These are phyloP conservation scores for Ogataea glucozyma DNA, from an alignment of 805 yeast genomes.

Conservation along the genomic window DNA sequence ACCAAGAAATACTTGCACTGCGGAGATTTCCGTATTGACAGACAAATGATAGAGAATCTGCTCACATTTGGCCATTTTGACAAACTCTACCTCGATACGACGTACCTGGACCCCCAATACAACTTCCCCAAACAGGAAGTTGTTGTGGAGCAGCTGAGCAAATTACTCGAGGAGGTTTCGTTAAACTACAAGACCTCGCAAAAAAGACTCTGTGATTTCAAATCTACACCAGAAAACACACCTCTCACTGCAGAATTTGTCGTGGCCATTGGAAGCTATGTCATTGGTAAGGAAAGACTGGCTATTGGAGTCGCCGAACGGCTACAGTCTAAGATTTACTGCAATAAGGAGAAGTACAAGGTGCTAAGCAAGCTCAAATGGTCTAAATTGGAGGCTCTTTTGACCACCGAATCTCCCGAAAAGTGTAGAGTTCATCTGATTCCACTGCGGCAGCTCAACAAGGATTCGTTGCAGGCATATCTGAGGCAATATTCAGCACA, in stretches of 20 bases:
- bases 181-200: constrained; percentile 27
- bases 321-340: constrained; percentile 55
- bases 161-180: constrained; percentile 42
- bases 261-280: constrained; percentile 80
- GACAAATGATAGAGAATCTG: constrained; percentile 45
- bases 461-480: constrained; percentile 48
- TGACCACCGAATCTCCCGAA: constrained; percentile 44
- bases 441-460: constrained; percentile 57
- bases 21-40: constrained; percentile 85
- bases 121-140: constrained; percentile 75
- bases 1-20: constrained; percentile 64
- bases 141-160: constrained; percentile 62
- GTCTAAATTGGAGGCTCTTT: constrained; percentile 40
- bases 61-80: constrained; percentile 43
- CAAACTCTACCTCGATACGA: constrained; percentile 82
- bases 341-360: constrained; percentile 47
- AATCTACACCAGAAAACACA: constrained; percentile 6
- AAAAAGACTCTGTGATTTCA: constrained; percentile 40
- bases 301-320: constrained; percentile 64
- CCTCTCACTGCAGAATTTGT: constrained; percentile 34
- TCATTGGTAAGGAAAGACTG: constrained; percentile 88
- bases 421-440: constrained; percentile 69
- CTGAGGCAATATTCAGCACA: constrained; percentile 46
- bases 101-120: constrained; percentile 75
- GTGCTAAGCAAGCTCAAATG: constrained; percentile 50